Base-by-base conservation (phyloP, 169 alveolate genomes). In the Plasmodium yoelii region DNA sequence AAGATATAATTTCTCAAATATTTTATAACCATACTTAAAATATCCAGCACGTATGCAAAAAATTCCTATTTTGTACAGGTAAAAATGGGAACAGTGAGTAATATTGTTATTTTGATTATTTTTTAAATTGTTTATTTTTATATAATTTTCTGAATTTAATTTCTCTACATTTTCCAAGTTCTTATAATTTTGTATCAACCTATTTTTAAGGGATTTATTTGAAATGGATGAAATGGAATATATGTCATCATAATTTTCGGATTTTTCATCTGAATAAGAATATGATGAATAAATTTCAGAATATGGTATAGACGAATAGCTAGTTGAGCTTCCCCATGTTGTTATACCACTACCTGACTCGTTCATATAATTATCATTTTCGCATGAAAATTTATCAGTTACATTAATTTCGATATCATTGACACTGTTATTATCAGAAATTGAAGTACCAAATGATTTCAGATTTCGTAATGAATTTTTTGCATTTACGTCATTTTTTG, bases 191-290 rank as follows among this genome's bases (percentile, higher is more conserved):
- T 67, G 39, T 53, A 39, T 22, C 22, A 82, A 9, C 24, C 49
- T 61, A 59, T 70, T 67, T 67, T 59, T 70, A 39, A 82, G 19
- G 10, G 90, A 67, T 28, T 67, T 67, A 60, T 67, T 82, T 49
- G 90, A 82, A 47, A 82, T 9, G 18, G 90, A 67, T 15, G 90
- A 82, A 82, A 82, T 2, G 15, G 82, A 82, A 55, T 34, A 42
- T 55, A 49, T 12, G 12, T 67, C 46, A n/a, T 49, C 34, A 19
- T 10, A 28, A 34, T 26, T n/a, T n/a, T 61, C 84, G 10, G 71
- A 28, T 13, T 74, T 24, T 57, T 57, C 65, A 8, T 3, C 28
- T 4, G 65, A 18, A n/a, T 3, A 51, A 57, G 65, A 57, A 57
- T 12, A 57, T n/a, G 34, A 12, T 19, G 65, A 12, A 49, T 7